phyloP scores from a whole-genome alignment of 2,329 filamentous ascomycete genomes.

The Neobulgaria alba region DNA sequence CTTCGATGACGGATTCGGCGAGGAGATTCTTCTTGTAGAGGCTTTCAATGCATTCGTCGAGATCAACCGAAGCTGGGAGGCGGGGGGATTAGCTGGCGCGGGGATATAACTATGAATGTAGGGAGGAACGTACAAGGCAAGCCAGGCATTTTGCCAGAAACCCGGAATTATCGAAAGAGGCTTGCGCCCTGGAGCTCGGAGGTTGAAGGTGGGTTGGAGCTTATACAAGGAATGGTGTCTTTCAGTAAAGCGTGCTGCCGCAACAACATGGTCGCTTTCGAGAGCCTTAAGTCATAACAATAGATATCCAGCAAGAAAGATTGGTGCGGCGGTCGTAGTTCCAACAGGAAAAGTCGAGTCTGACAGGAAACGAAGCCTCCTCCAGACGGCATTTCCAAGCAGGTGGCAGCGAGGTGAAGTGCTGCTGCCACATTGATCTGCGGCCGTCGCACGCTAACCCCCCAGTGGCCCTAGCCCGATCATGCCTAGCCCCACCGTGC shows the following conservation, averaged over 20 bases:
- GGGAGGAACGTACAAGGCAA: conserved; percentile 40
- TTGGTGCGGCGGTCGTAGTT: neutral
- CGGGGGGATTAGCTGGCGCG: conserved; percentile 6
- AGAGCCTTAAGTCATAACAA: conserved; percentile 1
- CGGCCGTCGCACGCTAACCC: too few relatives aligned
- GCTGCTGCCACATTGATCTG: too few relatives aligned
- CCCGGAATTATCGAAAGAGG: conserved; percentile 11
- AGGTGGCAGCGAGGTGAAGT: too few relatives aligned
- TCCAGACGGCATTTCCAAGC: too few relatives aligned
- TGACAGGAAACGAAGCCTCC: too few relatives aligned
- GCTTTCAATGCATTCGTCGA: conserved; percentile 96
- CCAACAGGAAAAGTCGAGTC: neutral
- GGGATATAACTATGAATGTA: conserved; percentile 1
- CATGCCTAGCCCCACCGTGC: too few relatives aligned
- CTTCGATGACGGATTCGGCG: conserved; percentile 95
- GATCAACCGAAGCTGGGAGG: conserved; percentile 75
- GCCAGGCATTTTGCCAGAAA: conserved; percentile 41
- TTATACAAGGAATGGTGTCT: conserved; percentile 19
- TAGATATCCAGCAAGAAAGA: neutral
- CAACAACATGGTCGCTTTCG: conserved; percentile 29
- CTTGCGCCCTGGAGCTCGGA: conserved; percentile 19
- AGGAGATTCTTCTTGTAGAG: conserved; percentile 96
- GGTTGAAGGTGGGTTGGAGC: conserved; percentile 17
- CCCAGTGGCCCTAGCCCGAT: too few relatives aligned
- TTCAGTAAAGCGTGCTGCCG: conserved; percentile 20